These are phyloP conservation scores for Scenedesmus sp. DNA, from an alignment of 163 green algal species.

Conservation along the genomic window DNA sequence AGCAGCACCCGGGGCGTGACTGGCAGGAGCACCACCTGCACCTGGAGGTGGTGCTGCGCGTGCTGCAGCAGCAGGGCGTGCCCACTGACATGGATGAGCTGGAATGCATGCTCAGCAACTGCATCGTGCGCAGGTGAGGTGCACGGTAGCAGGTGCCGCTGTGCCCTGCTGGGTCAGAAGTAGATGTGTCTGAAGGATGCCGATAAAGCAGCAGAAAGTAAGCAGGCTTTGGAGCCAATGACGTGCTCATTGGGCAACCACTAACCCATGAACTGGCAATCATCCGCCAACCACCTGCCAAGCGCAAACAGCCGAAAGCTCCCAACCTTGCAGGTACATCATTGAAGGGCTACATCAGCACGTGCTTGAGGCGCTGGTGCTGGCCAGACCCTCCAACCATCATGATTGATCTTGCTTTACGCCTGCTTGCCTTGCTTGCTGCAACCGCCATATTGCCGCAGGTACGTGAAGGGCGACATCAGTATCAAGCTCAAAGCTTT, in stretches of 20 bases:
- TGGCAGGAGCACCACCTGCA: constrained; percentile 32
- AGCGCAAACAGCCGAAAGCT: too few relatives aligned
- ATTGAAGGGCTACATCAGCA: too few relatives aligned
- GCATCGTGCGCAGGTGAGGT: constrained; percentile 84
- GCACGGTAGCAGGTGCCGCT: neutral
- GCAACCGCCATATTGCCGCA: neutral
- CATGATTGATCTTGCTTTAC: neutral
- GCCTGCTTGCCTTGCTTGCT: neutral
- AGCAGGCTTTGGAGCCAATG: too few relatives aligned
- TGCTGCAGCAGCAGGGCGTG: constrained; percentile 35
- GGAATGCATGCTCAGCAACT: constrained; percentile 90
- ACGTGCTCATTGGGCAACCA: too few relatives aligned
- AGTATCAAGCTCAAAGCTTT: constrained; percentile 81
- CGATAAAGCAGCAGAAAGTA: too few relatives aligned
- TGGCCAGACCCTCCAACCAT: too few relatives aligned
- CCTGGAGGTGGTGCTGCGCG: constrained; percentile 29
- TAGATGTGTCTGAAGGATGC: too few relatives aligned
- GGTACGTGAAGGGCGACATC: constrained; percentile 90
- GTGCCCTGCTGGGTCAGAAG: too few relatives aligned
- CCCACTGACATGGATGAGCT: constrained; percentile 69
- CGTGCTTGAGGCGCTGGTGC: too few relatives aligned
- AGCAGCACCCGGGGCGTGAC: neutral
- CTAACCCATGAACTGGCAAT: too few relatives aligned
- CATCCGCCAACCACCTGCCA: too few relatives aligned
- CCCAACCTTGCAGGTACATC: too few relatives aligned